Percentiles rank a stretch among this genome's conserved stretches.
Conservation (phyloP, 2,329 filamentous ascomycete species). For the Nakataea oryzae region DNA sequence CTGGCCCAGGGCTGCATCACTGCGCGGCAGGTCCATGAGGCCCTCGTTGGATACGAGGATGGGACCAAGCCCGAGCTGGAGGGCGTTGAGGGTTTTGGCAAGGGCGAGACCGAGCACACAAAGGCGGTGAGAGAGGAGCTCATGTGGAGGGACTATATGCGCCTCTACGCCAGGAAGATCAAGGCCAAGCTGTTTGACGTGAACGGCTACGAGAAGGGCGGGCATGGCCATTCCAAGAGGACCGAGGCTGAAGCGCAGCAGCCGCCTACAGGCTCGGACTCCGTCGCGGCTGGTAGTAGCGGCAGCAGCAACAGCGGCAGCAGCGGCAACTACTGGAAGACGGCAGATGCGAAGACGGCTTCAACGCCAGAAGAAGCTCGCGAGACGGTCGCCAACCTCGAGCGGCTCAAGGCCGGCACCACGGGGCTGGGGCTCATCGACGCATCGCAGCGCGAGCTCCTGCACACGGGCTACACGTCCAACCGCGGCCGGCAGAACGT, state of each 20-base stretch:
- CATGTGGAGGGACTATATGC: slow-evolving; percentile 74
- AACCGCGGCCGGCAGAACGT: slow-evolving; percentile 70
- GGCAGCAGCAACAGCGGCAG: neutral
- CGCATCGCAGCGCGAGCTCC: slow-evolving; percentile 64
- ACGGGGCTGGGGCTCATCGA: slow-evolving; percentile 73
- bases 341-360: slow-evolving; percentile 10
- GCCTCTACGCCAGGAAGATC: slow-evolving; percentile 64
- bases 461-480: slow-evolving; percentile 67
- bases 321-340: neutral
- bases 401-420: slow-evolving; percentile 53
- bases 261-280: neutral
- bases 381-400: slow-evolving; percentile 36
- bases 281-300: too few relatives aligned
- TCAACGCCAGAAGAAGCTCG: slow-evolving; percentile 18
- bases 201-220: slow-evolving; percentile 31
- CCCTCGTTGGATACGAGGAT: slow-evolving; percentile 60
- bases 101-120: slow-evolving; percentile 65
- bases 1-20: slow-evolving; percentile 64
- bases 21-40: slow-evolving; percentile 59
- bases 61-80: slow-evolving; percentile 34
- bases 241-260: neutral
- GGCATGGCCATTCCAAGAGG: neutral
- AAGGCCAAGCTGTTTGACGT: slow-evolving; percentile 51
- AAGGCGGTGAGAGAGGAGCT: slow-evolving; percentile 61
- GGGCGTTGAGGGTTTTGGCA: slow-evolving; percentile 44